phyloP scores from a whole-genome alignment of 306 rosid species.

The Pyrus bretschneideri region DNA sequence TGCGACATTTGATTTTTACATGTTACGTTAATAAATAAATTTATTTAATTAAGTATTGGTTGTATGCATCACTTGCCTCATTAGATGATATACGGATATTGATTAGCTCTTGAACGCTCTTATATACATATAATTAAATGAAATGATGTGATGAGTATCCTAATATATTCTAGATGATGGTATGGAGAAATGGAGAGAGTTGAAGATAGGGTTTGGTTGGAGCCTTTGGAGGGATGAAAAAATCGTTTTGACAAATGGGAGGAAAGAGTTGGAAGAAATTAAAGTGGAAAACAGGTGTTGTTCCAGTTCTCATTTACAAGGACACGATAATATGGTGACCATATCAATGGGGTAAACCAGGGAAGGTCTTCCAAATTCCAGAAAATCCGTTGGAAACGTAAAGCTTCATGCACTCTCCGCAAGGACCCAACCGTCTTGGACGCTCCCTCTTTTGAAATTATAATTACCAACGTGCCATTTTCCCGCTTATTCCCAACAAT shows the following conservation, averaged over 20 bases:
- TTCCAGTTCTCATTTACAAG: not conserved
- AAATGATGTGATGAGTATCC: not conserved
- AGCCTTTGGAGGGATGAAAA: not conserved
- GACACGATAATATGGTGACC: not conserved
- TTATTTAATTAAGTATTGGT: no score
- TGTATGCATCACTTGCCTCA: no score
- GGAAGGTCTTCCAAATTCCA: not conserved
- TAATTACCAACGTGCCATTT: no score
- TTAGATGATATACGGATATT: no score
- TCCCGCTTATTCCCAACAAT: no score
- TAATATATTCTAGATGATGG: not conserved
- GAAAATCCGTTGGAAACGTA: not conserved
- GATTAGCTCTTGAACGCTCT: no score
- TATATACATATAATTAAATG: no score
- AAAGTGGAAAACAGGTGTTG: not conserved
- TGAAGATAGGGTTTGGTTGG: not conserved
- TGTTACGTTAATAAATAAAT: no score
- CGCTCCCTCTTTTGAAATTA: not conserved
- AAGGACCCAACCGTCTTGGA: not conserved
- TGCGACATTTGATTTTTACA: no score
- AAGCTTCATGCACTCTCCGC: not conserved
- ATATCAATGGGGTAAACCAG: not conserved
- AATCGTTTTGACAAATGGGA: not conserved
- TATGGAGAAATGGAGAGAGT: not conserved
- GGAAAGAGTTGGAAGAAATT: not conserved